Percentiles rank a stretch among this genome's conserved stretches.
Evolutionary conservation across 1,139 yeast species (phyloP).

Genomic region (Debaryomyces subglobosus): DNA sequence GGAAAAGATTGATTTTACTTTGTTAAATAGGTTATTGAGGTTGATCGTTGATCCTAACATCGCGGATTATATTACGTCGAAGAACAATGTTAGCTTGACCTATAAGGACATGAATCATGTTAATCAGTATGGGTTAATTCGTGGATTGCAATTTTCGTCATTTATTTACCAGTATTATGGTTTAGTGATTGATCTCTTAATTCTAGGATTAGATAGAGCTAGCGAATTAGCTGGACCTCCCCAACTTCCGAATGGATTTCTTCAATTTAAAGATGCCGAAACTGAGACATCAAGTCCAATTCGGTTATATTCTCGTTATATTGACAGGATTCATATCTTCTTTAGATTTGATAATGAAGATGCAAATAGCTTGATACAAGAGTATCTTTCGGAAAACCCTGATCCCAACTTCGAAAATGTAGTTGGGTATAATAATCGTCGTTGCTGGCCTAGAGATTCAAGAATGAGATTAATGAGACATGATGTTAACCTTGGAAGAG

Average conservation of each 20-base stretch:
- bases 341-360: conserved; percentile 77
- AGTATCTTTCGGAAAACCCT: conserved; percentile 80
- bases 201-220: conserved; percentile 88
- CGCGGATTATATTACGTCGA: conserved; percentile 94
- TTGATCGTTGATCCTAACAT: conserved; percentile 85
- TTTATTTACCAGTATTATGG: conserved; percentile 92
- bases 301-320: conserved; percentile 76
- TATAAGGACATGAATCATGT: conserved; percentile 96
- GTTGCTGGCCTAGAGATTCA: conserved; percentile 93
- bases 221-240: conserved; percentile 82
- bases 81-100: conserved; percentile 78
- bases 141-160: conserved; percentile 90
- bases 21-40: conserved; percentile 78
- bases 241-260: conserved; percentile 71
- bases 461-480: conserved; percentile 90
- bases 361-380: conserved; percentile 73
- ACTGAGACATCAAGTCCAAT: conserved; percentile 73
- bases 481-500: conserved; percentile 91
- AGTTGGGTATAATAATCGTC: conserved; percentile 85
- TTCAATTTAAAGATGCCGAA: conserved; percentile 64
- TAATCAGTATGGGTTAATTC: conserved; percentile 82
- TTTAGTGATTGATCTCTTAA: conserved; percentile 73
- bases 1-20: conserved; percentile 86
- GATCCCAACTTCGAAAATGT: conserved; percentile 88
- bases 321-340: conserved; percentile 79